Evolutionary conservation across 208 protist species (phyloP), one percentile per base, ranked within the genome.

Genomic region (Trypanosoma grayi): DNA sequence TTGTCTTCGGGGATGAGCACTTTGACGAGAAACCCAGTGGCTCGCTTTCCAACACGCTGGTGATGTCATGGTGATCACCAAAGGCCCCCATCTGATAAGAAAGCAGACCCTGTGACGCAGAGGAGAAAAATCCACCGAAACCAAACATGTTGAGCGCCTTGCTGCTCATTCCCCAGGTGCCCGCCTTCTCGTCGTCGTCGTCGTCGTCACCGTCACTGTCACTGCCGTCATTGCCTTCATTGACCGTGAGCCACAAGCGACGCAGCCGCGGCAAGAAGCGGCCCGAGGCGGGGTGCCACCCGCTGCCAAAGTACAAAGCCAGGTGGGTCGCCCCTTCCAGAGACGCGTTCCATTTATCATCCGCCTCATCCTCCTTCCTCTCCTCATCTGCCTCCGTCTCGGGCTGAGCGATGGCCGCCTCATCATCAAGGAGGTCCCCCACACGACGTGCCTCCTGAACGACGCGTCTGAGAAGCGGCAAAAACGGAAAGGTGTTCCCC

Each of bases 241-340:
- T 79, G 14, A 78, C 31, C 24, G 45, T 31, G 13, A 51, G 41
- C 41, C 50, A 65, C 14, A 90, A 59, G 11, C 59, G 55, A 4
- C 58, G 53, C 58, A 91, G 59, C 6, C 56, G 40, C 7, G 70
- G 63, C 37, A 85, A 50, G 36, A 72, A 70, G 33, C 36, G 62
- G n/a, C 47, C 0, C 46, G 75, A 75, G 3, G 70, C 67, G 0
- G 85, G 81, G 56, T 92, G 74, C 85, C 85, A 92, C 14, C 65
- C 70, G 6, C 66, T 71, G 13, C 81, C 79, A 66, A 92, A 92
- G 54, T 78, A 71, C 27, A 88, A 39, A 20, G 79, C 25, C 9
- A 87, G 55, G 48, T 86, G 70, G 2, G 71, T 79, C 24, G 61
- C 51, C 9, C 56, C 56, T 31, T 74, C 70, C 24, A 75, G 28